Evolutionary conservation across 148 eudicot species (phyloP).

Genomic region (Chenopodium suecicum): DNA sequence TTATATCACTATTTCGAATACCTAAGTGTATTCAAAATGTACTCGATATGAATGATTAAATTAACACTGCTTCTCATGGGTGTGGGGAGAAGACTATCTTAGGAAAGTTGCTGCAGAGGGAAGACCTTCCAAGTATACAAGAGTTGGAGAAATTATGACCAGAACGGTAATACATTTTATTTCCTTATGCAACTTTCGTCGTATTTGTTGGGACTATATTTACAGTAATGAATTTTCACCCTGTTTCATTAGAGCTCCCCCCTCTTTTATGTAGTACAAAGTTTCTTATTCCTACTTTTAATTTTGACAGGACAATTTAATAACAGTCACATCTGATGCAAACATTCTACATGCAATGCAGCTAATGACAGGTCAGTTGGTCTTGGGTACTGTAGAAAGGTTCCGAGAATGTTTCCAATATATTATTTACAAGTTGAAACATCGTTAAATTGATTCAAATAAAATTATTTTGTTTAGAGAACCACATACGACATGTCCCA

Average conservation of each 20-base stretch:
- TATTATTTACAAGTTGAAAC: not conserved
- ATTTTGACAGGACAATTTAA: constrained; percentile 53
- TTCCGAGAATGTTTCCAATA: not conserved
- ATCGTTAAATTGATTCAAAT: not conserved
- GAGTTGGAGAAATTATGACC: constrained; percentile 85
- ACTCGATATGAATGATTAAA: not conserved
- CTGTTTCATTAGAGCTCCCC: not conserved
- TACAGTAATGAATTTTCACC: not conserved
- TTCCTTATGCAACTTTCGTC: not conserved
- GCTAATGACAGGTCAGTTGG: constrained; percentile 73
- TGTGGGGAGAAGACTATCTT: constrained; percentile 53
- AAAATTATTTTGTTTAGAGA: constrained; percentile 38
- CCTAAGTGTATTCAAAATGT: not conserved
- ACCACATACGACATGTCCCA: constrained; percentile 79
- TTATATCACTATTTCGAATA: not conserved
- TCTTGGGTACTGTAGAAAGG: not conserved
- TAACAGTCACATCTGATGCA: constrained; percentile 80
- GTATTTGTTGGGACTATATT: not conserved
- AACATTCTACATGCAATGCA: constrained; percentile 84
- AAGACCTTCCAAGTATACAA: constrained; percentile 57
- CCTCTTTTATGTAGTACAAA: not conserved
- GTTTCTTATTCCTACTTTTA: not conserved
- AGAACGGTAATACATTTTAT: constrained; percentile 43
- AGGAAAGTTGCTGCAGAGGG: constrained; percentile 62
- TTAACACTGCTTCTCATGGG: not conserved